phyloP scores from a whole-genome alignment of 495 filamentous ascomycete species.

The Umbilicaria muhlenbergii region DNA sequence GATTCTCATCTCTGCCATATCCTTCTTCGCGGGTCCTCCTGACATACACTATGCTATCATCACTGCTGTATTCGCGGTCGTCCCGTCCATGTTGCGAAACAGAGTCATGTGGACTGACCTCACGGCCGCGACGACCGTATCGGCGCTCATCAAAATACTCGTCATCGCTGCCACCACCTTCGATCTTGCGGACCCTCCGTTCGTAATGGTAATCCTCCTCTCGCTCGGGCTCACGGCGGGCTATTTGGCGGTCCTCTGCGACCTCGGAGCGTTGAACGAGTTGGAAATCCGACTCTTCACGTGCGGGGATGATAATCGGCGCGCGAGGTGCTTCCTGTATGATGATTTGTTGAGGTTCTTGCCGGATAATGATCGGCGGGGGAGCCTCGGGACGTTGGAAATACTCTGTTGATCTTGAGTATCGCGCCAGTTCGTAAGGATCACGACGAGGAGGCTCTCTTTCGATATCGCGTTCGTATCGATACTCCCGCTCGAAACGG shows the following conservation, averaged over 20 bases:
- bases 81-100: constrained; percentile 33
- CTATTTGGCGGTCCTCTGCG: constrained; percentile 30
- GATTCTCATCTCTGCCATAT: constrained; percentile 38
- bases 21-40: constrained; percentile 31
- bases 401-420: constrained; percentile 53
- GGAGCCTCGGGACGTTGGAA: constrained; percentile 38
- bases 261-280: constrained; percentile 49
- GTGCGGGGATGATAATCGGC: constrained; percentile 43
- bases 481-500: constrained; percentile 27
- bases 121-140: constrained; percentile 34
- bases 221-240: constrained; percentile 15
- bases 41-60: constrained; percentile 48
- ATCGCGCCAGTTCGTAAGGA: constrained; percentile 39
- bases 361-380: constrained; percentile 52
- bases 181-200: constrained; percentile 21
- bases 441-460: constrained; percentile 23
- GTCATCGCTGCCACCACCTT: constrained; percentile 24
- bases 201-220: constrained; percentile 19
- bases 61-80: constrained; percentile 37
- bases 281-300: constrained; percentile 51
- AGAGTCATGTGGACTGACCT: constrained; percentile 43
- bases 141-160: constrained; percentile 55
- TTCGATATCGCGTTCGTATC: constrained; percentile 42
- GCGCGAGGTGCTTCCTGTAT: constrained; percentile 57
- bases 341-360: constrained; percentile 56